phyloP scores from a whole-genome alignment of 768 basidiomycete genomes.

The Lentinula lateritia region DNA sequence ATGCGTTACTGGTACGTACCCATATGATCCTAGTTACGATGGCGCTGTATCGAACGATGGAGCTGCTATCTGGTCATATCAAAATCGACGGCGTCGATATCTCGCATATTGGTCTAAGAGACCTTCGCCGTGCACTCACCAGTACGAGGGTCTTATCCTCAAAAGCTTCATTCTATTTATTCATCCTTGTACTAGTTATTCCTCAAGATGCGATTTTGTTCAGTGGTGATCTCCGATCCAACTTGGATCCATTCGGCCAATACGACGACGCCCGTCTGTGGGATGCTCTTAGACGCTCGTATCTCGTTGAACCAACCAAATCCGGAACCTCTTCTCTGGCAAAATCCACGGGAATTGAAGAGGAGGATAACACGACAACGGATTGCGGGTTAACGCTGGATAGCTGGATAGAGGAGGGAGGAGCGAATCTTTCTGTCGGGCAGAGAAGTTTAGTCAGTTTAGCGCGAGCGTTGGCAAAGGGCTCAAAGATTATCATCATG shows the following conservation, averaged over 20 bases:
- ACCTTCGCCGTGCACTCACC: too few species aligned
- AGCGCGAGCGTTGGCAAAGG: conserved; percentile 57
- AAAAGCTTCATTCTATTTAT: too few species aligned
- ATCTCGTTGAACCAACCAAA: too few species aligned
- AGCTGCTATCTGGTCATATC: conserved; percentile 49
- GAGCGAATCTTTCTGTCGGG: conserved; percentile 65
- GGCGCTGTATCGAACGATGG: conserved; percentile 26
- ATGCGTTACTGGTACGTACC: conserved; percentile 32
- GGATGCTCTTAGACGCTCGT: conserved; percentile 37
- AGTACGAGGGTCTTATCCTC: too few species aligned
- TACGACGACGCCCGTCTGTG: conserved; percentile 64
- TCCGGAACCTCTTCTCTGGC: conserved; percentile 32
- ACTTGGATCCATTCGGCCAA: conserved; percentile 70
- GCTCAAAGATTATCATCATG: conserved; percentile 9
- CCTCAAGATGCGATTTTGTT: too few species aligned
- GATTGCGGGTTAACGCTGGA: conserved; percentile 35
- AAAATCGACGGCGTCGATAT: conserved; percentile 50
- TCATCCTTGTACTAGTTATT: too few species aligned
- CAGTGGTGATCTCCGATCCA: conserved; percentile 58
- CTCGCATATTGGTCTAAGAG: conserved; percentile 37
- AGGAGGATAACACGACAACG: conserved; percentile 16
- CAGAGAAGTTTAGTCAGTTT: conserved; percentile 62
- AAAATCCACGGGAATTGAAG: conserved; percentile 35
- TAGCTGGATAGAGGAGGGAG: conserved; percentile 53
- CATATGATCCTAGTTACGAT: conserved; percentile 32